phyloP scores from a whole-genome alignment of 768 basidiomycete species.

The Tricholoma terreum region DNA sequence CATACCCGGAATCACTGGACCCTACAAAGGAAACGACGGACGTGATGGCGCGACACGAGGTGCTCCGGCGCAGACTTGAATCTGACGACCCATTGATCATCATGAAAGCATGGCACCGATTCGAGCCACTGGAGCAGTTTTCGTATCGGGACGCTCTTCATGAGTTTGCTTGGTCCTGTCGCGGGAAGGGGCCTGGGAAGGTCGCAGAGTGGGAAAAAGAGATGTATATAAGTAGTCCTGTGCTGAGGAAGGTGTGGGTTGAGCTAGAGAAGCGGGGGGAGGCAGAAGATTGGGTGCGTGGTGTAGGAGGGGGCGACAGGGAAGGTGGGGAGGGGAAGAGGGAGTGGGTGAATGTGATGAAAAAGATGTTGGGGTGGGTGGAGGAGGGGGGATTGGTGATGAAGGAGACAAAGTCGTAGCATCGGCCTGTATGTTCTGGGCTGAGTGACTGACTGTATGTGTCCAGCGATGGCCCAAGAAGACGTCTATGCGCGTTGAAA shows the following conservation, averaged over 20 bases:
- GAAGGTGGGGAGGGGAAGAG: slow-evolving; percentile 28
- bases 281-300: slow-evolving; percentile 59
- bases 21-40: slow-evolving; percentile 41
- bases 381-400: slow-evolving; percentile 15
- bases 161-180: slow-evolving; percentile 33
- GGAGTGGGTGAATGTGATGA: slow-evolving; percentile 59
- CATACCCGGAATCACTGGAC: slow-evolving; percentile 48
- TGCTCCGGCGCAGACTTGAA: slow-evolving; percentile 28
- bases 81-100: slow-evolving; percentile 37
- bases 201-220: slow-evolving; percentile 59
- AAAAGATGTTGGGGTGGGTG: slow-evolving; percentile 29
- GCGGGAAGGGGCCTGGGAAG: slow-evolving; percentile 9
- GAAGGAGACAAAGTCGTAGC: not conserved
- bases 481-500: no score
- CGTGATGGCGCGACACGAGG: slow-evolving; percentile 46
- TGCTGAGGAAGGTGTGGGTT: slow-evolving; percentile 56
- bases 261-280: slow-evolving; percentile 54
- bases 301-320: slow-evolving; percentile 46
- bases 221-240: slow-evolving; percentile 44
- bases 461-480: no score
- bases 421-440: no score
- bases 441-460: no score
- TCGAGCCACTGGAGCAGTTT: slow-evolving; percentile 56
- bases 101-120: slow-evolving; percentile 54
- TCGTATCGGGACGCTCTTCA: slow-evolving; percentile 64